A percentile compares a stretch with the other conserved stretches of the same genome.
phyloP scores from a whole-genome alignment of 352 stramenopile species.

The Pythium monospermum region DNA sequence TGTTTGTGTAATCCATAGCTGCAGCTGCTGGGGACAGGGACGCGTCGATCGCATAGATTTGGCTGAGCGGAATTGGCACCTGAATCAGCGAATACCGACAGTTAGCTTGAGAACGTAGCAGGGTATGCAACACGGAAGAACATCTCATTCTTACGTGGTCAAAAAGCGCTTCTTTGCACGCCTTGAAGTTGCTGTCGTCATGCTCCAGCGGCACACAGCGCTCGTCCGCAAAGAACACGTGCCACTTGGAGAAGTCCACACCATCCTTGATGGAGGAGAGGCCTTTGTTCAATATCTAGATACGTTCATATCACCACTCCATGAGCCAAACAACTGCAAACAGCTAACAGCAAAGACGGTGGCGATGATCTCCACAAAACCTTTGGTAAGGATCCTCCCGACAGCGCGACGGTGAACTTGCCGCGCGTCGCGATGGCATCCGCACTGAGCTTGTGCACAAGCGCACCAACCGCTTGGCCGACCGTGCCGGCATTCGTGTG shows the following conservation, averaged over 20 bases:
- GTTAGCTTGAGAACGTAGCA: not conserved
- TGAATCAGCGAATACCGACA: constrained; percentile 18
- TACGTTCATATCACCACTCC: too few relatives aligned
- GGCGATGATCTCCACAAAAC: too few relatives aligned
- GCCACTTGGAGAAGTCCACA: constrained; percentile 94
- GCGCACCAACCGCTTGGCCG: constrained; percentile 45
- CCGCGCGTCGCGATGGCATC: constrained; percentile 49
- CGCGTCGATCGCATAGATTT: constrained; percentile 93
- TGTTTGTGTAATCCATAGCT: constrained; percentile 67
- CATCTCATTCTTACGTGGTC: constrained; percentile 41
- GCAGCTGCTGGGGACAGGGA: constrained; percentile 51
- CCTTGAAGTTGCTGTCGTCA: constrained; percentile 95
- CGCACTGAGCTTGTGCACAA: constrained; percentile 64
- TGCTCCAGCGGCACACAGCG: constrained; percentile 91
- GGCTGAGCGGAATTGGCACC: constrained; percentile 61
- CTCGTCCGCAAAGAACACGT: constrained; percentile 98
- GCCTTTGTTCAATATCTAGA: constrained; percentile 77
- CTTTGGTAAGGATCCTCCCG: constrained; percentile 82
- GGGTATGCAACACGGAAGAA: not conserved
- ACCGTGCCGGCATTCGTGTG: constrained; percentile 53
- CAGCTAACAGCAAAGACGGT: too few relatives aligned
- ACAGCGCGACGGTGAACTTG: constrained; percentile 83
- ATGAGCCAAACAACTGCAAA: too few relatives aligned
- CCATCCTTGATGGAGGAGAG: constrained; percentile 66
- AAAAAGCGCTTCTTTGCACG: constrained; percentile 89